Base-by-base conservation (phyloP, 1,139 yeast genomes). In the Candida albicans region DNA sequence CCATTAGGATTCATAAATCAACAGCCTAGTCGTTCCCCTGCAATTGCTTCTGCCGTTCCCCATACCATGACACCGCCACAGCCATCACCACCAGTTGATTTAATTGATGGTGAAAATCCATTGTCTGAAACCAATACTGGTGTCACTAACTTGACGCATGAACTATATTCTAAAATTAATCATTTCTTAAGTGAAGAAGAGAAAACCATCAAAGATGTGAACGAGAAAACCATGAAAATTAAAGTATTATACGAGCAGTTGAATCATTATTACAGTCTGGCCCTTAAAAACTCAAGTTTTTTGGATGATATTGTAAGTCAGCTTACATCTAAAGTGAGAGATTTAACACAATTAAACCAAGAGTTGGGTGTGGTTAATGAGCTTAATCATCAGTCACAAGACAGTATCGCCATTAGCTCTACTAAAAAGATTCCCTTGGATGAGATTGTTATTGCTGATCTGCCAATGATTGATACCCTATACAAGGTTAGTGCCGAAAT, bases 401-500 rank as follows among this genome's bases (percentile, higher is more conserved):
- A 55, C 13, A 49, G 52, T 26, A 59, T 72, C 1, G 45, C 52
- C 32, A 50, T 59, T 1, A 49, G 49, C 14, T 39, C 49, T 2
- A 44, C 52, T 1, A 49, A 50, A 7, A 45, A 50, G 6, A 42
- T 68, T 24, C 49, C 52, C 2, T 48, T 72, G 18, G 77, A 71
- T 43, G 71, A 70, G 24, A 49, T 73, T 26, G 59, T 72, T 5
- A 59, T 70, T 3, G 70, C 77, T 1, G 78, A 73, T 45, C 73
- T 68, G 65, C 65, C 67, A 2, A 51, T 71, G 33, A 70, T 71
- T 3, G 60, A 61, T 36, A 77, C 73, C 52, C 67, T 89, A n/a
- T 86, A 87, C 58, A 79, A 79, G 26, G 66, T 84, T 1, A 80
- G 79, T 0, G 77, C 90, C 36, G 84, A 81, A 34, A 87, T 85